A percentile compares a stretch with the other conserved stretches of the same genome.
These are phyloP conservation scores for Cystobasidium onofrii DNA, from an alignment of 768 basidiomycete genomes.

Conservation along the genomic window DNA sequence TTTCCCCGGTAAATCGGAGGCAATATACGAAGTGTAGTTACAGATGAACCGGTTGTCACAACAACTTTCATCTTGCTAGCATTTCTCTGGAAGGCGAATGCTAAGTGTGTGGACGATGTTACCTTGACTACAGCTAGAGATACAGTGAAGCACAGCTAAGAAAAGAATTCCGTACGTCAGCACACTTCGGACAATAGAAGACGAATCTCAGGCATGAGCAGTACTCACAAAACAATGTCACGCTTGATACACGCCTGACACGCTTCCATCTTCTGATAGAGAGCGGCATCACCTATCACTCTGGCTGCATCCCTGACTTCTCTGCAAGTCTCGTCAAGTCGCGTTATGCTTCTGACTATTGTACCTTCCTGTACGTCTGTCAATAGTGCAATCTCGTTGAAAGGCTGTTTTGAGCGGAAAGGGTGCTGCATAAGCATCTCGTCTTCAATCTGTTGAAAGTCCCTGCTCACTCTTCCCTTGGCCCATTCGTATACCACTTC, in stretches of 20 bases:
- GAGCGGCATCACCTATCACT: constrained; percentile 87
- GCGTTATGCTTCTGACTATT: constrained; percentile 89
- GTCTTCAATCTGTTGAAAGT: background rate
- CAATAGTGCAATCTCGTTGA: constrained; percentile 81
- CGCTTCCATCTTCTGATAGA: constrained; percentile 98
- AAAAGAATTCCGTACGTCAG: background rate
- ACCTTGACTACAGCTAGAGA: background rate
- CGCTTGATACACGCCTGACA: constrained; percentile 86
- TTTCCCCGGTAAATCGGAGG: too few species aligned
- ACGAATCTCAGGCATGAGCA: constrained; percentile 11
- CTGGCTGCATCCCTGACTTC: constrained; percentile 95
- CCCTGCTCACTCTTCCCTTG: constrained; percentile 74
- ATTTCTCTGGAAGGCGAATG: too few species aligned
- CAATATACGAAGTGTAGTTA: too few species aligned
- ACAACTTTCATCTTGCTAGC: too few species aligned
- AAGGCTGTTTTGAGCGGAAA: constrained; percentile 56
- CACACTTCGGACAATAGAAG: too few species aligned
- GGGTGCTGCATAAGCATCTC: background rate
- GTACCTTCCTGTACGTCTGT: constrained; percentile 96
- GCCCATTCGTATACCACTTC: constrained; percentile 99
- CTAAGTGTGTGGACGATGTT: too few species aligned
- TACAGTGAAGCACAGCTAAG: constrained; percentile 28
- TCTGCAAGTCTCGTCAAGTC: constrained; percentile 90
- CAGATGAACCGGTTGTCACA: too few species aligned
- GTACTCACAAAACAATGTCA: constrained; percentile 55